Base-by-base conservation (phyloP, 805 yeast species). In the Candida schatavii region DNA sequence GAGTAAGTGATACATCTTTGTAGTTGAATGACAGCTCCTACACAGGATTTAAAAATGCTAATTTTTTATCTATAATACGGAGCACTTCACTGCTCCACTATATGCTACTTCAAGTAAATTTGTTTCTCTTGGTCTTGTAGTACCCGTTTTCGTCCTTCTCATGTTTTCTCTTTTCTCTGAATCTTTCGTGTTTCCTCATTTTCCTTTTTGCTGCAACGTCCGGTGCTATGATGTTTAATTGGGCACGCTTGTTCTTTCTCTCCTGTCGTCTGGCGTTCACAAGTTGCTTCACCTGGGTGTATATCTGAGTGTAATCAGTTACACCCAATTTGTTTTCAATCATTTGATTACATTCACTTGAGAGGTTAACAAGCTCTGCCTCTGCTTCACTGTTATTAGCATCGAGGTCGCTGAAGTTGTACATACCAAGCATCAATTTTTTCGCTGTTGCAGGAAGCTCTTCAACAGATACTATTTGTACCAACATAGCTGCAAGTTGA, bases 141-240 rank as follows among this genome's bases (percentile, higher is more conserved):
- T 68, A 80, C 0, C 95, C 95, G 57, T 78, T 84, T 23, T 78
- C 90, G 56, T 87, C 95, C 59, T 78, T 85, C 40, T 77, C 80
- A 39, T 72, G 79, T 56, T 77, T 84, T 61, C 96, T 77, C 70
- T 83, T 86, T 47, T 85, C 93, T 59, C 90, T 80, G 22, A 78
- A 75, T 52, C 83, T 77, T 29, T 74, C 79, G 65, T 90, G 95
- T 60, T 85, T 87, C 63, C 73, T 83, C 54, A 87, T 56, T 65
- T 85, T 87, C 61, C 86, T 78, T 49, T 75, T 77, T 2, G 96
- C 93, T n/a, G 88, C 83, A 32, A 77, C 64, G 13, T 85, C 96
- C 0, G 98, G 98, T 3, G 84, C 85, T 17, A 74, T 76, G 9
- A 90, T 72, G 2, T 88, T 85, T 57, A 88, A 65, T 44, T 85